These are phyloP conservation scores for Sungouiozyma ichnusensis DNA, from an alignment of 805 yeast species.

Conservation along the genomic window DNA sequence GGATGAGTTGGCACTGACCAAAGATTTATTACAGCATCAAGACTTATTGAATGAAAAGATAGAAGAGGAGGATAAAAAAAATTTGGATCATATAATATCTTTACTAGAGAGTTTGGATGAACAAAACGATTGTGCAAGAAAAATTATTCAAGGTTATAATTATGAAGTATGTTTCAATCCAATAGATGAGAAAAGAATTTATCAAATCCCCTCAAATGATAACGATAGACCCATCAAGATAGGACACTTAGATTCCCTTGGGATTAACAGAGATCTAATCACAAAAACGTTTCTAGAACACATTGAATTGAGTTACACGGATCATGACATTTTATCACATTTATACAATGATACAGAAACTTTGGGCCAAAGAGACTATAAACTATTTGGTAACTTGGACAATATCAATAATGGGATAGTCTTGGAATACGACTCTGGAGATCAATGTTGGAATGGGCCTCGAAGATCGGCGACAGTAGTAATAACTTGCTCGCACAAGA, in stretches of 20 bases:
- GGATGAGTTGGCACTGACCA: constrained; percentile 1
- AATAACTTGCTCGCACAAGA: constrained; percentile 53
- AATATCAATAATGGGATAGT: constrained; percentile 27
- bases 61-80: constrained; percentile 1
- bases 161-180: constrained; percentile 18
- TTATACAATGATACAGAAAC: constrained; percentile 14
- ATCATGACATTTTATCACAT: constrained; percentile 18
- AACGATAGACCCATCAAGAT: constrained; percentile 19
- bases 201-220: constrained; percentile 8
- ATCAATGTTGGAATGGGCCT: constrained; percentile 93
- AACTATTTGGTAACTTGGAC: constrained; percentile 23
- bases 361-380: constrained; percentile 11
- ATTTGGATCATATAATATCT: background rate
- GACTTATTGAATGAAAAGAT: constrained; percentile 6
- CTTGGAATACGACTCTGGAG: constrained; percentile 48
- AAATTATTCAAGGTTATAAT: constrained; percentile 7
- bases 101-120: constrained; percentile 2
- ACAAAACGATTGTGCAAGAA: background rate
- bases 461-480: constrained; percentile 55
- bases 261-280: constrained; percentile 11
- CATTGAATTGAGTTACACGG: constrained; percentile 16
- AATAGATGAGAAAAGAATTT: constrained; percentile 9
- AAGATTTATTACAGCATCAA: background rate
- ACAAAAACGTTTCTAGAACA: constrained; percentile 13
- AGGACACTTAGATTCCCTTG: constrained; percentile 12